Evolutionary conservation across 305 asterid genomes (phyloP).

Genomic region (Fraxinus albicans): DNA sequence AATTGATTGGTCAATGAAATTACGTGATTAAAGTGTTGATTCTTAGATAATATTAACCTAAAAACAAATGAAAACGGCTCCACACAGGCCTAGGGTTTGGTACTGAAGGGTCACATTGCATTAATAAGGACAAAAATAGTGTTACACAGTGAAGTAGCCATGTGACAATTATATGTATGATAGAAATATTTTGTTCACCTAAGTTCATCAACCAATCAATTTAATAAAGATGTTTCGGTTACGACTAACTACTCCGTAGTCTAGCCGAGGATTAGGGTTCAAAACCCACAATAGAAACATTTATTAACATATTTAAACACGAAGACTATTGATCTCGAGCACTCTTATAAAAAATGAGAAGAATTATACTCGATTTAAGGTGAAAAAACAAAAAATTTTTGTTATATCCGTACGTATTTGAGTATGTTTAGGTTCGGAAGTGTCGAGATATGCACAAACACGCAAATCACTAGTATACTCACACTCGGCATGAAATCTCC

Average conservation of each 20-base stretch:
- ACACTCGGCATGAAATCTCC: conserved; percentile 90
- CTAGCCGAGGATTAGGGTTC: neutral
- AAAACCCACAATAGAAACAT: neutral
- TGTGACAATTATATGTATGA: neutral
- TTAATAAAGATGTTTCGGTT: neutral
- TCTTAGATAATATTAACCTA: neutral
- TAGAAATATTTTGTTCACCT: neutral
- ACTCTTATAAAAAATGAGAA: neutral
- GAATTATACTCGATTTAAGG: neutral
- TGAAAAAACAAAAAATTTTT: neutral
- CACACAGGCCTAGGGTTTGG: neutral
- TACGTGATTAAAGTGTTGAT: neutral
- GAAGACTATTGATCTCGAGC: neutral
- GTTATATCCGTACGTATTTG: conserved; percentile 37
- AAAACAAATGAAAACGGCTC: neutral
- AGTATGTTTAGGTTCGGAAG: conserved; percentile 55
- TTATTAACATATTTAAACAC: neutral
- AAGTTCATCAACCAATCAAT: neutral
- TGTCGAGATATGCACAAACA: conserved; percentile 84
- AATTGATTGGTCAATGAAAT: neutral
- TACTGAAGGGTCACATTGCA: neutral
- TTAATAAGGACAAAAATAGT: neutral
- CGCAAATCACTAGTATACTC: conserved; percentile 65
- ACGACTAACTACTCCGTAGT: neutral
- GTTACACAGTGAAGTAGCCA: neutral